Percentiles rank a stretch among this genome's conserved stretches.
These are phyloP conservation scores for Amniculicola lignicola DNA, from an alignment of 495 filamentous ascomycete species.

Conservation along the genomic window DNA sequence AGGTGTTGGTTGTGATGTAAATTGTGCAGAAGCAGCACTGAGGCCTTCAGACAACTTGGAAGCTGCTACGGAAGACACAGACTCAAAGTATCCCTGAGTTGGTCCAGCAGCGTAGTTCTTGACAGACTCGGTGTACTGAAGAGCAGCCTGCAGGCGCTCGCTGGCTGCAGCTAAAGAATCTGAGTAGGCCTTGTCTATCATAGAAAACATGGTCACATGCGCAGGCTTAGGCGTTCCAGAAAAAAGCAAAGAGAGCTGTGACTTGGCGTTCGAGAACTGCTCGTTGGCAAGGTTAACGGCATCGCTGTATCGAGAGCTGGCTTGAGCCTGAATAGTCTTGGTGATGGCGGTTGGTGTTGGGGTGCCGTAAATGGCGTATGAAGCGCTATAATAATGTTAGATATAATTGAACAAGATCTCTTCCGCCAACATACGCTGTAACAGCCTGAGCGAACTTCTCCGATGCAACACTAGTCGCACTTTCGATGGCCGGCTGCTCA, in stretches of 20 bases:
- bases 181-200: conserved; percentile 66
- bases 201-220: conserved; percentile 61
- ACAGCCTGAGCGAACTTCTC: conserved; percentile 59
- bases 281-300: conserved; percentile 59
- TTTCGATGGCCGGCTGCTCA: conserved; percentile 50
- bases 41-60: conserved; percentile 63
- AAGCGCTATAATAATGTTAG: conserved; percentile 47
- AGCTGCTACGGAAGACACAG: conserved; percentile 63
- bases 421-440: conserved; percentile 53
- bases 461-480: conserved; percentile 51
- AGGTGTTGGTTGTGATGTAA: conserved; percentile 56
- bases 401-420: not conserved
- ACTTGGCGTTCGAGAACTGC: conserved; percentile 64
- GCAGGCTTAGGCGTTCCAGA: conserved; percentile 62
- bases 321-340: conserved; percentile 45
- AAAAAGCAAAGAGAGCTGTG: conserved; percentile 61
- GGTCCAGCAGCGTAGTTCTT: conserved; percentile 40
- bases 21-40: conserved; percentile 62
- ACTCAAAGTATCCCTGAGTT: conserved; percentile 50
- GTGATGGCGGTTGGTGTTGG: conserved; percentile 50
- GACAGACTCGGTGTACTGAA: conserved; percentile 42
- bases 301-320: conserved; percentile 58
- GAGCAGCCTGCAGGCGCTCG: conserved; percentile 51
- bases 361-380: conserved; percentile 58
- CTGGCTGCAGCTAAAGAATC: conserved; percentile 61